phyloP scores from a whole-genome alignment of 768 basidiomycete genomes.

The Rhodocollybia butyracea region DNA sequence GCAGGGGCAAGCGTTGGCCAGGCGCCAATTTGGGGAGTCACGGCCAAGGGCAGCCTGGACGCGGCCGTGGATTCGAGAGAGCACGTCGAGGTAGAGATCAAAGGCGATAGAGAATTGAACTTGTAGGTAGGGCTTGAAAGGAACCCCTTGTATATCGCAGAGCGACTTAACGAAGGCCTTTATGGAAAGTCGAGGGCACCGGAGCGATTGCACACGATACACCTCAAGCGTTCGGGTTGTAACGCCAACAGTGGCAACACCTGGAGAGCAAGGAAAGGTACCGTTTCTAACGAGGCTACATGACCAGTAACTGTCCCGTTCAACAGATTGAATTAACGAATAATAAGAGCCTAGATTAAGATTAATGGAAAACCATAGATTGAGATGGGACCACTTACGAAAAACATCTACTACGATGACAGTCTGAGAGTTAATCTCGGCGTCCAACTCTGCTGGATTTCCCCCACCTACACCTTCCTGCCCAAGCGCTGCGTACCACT shows the following conservation, averaged over 20 bases:
- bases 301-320: not conserved
- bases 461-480: not conserved
- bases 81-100: slow-evolving; percentile 14
- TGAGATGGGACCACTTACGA: not conserved
- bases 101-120: slow-evolving; percentile 11
- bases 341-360: not conserved
- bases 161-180: slow-evolving; percentile 19
- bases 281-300: slow-evolving; percentile 12
- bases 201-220: slow-evolving; percentile 2
- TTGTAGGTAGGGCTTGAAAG: slow-evolving; percentile 5
- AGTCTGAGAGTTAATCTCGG: not conserved
- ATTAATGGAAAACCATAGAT: not conserved
- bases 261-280: slow-evolving; percentile 9
- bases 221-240: slow-evolving; percentile 8
- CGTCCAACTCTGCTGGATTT: not conserved
- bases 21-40: slow-evolving; percentile 12
- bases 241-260: slow-evolving; percentile 7
- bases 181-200: slow-evolving; percentile 16
- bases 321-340: not conserved
- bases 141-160: slow-evolving; percentile 15
- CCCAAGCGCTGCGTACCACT: not conserved
- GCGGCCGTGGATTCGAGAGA: not conserved
- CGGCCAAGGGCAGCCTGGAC: slow-evolving; percentile 9
- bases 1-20: slow-evolving; percentile 13
- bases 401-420: not conserved